Base-by-base conservation (phyloP, 768 basidiomycete genomes). In the Rhizopogon vinicolor region DNA sequence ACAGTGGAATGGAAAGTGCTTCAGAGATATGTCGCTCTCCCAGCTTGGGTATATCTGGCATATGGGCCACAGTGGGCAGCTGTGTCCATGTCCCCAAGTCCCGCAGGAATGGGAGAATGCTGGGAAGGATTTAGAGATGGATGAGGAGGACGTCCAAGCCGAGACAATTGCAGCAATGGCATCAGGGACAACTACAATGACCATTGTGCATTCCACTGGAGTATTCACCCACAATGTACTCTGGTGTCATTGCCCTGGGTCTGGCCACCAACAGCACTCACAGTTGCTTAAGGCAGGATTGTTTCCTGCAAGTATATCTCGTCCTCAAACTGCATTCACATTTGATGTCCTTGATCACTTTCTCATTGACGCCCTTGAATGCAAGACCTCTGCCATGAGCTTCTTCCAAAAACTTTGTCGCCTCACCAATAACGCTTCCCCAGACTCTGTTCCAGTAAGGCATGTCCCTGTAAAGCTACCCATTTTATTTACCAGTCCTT, bases 1-100 rank as follows among this genome's bases (percentile, higher is more conserved):
- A 44, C 8, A 41, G 13, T 66, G 66, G 66, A 65, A 60, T 41
- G 62, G 63, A 0, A 44, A 35, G 0, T 61, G 41, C 40, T 68
- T 60, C 19, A 10, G 50, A 3, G 31, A 41, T 2, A 61, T 39
- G 3, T 56, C 54, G 2, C 56, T 70, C 1, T 61, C 59, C 52
- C 48, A 65, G 16, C 41, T 63, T 1, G 68, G 68, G 0, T 31
- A 60, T 3, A 58, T 60, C 1, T 46, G 65, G 10, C 59, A 62
- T 33, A 13, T 63, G 2, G 66, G 67, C 1, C 69, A 71, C 45
- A 28, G 58, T 0, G 64, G 64, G 0, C 4, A 22, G 0, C 56
- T 53, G 0, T 68, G 64, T 52, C 66, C 63, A 19, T n/a, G 1
- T 2, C 4, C 29, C 28, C n/a, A 35, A 19, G 31, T 22, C 22